phyloP scores from a whole-genome alignment of 75 land plant genomes.

The Selaginella tamariscina region DNA sequence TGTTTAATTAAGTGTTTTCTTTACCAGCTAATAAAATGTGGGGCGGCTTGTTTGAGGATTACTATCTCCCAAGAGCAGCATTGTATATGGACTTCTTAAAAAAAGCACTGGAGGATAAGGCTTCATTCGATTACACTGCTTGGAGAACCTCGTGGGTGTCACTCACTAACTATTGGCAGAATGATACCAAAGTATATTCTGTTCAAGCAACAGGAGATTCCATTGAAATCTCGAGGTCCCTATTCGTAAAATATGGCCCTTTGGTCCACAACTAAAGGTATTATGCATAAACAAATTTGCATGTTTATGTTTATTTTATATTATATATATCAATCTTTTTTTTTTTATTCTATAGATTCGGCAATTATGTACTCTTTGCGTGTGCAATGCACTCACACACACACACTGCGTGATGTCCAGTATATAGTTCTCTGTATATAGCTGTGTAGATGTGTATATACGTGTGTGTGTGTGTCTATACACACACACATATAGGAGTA shows the following conservation, averaged over 20 bases:
- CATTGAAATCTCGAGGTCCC: conserved; percentile 35
- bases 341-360: too few relatives aligned
- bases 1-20: not conserved
- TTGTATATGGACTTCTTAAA: conserved; percentile 37
- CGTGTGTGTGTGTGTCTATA: too few relatives aligned
- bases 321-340: too few relatives aligned
- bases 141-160: conserved; percentile 82
- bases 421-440: too few relatives aligned
- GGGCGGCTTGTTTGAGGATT: conserved; percentile 64
- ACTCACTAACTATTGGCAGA: conserved; percentile 66
- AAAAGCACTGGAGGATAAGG: conserved; percentile 34
- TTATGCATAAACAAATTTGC: too few relatives aligned
- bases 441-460: too few relatives aligned
- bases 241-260: conserved; percentile 46
- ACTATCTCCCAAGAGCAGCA: conserved; percentile 87
- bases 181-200: conserved; percentile 45
- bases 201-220: conserved; percentile 56
- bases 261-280: conserved; percentile 10
- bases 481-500: too few relatives aligned
- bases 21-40: conserved; percentile 81
- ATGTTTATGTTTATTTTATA: too few relatives aligned
- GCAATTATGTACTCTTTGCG: too few relatives aligned
- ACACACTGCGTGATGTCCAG: too few relatives aligned
- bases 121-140: conserved; percentile 39
- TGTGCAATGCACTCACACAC: too few relatives aligned